Percentiles rank a stretch among this genome's conserved stretches.
Evolutionary conservation across 768 basidiomycete genomes (phyloP).

Genomic region (Saitozyma sp.): DNA sequence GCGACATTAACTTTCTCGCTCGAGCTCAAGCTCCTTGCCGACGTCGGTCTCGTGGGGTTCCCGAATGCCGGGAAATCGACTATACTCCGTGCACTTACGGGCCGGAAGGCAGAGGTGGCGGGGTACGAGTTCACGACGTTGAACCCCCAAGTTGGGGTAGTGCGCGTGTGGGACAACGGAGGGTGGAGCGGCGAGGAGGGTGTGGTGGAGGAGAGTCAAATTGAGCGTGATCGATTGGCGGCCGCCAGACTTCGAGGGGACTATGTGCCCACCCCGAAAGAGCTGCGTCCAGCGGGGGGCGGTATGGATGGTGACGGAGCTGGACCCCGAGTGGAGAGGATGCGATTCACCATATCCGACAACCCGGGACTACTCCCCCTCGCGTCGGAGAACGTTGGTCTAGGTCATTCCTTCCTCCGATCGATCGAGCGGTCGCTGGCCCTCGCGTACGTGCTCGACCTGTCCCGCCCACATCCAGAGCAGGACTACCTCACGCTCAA

Average conservation of each 20-base stretch:
- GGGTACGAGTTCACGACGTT: conserved; percentile 93
- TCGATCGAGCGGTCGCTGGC: conserved; percentile 89
- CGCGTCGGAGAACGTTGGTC: conserved; percentile 83
- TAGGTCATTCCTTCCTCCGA: conserved; percentile 90
- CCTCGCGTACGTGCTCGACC: conserved; percentile 88
- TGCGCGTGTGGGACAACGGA: conserved; percentile 77
- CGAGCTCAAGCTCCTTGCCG: conserved; percentile 90
- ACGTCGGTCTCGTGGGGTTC: conserved; percentile 93
- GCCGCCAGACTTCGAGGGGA: conserved; percentile 24
- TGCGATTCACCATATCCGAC: conserved; percentile 93
- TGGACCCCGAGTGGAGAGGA: conserved; percentile 58
- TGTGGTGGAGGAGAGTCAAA: conserved; percentile 43
- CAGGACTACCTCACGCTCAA: conserved; percentile 70
- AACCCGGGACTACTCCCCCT: conserved; percentile 88
- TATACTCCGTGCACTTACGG: conserved; percentile 81
- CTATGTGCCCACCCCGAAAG: conserved; percentile 17
- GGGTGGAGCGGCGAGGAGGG: conserved; percentile 53
- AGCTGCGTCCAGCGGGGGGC: background rate
- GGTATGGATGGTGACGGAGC: background rate
- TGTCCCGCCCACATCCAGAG: conserved; percentile 72
- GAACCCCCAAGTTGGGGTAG: conserved; percentile 89
- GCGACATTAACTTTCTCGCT: conserved; percentile 69
- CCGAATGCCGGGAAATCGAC: conserved; percentile 93
- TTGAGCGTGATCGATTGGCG: conserved; percentile 35
- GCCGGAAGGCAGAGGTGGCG: conserved; percentile 80